These are phyloP conservation scores for Nakaseomyces delphensis DNA, from an alignment of 1,139 yeast species.

Conservation along the genomic window DNA sequence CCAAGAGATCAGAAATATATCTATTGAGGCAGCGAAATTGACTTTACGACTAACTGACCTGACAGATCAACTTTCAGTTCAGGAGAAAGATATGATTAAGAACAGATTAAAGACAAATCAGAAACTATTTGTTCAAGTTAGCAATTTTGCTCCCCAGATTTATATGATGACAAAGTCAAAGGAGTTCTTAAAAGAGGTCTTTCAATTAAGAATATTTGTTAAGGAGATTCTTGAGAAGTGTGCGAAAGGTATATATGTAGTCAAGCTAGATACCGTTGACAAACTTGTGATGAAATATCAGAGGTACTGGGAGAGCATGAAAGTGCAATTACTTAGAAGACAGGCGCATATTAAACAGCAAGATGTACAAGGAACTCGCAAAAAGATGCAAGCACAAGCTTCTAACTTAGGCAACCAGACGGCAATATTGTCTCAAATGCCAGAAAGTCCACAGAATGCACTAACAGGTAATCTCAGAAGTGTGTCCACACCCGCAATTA, in stretches of 20 bases:
- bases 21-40: conserved; percentile 54
- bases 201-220: conserved; percentile 69
- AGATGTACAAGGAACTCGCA: conserved; percentile 1
- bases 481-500: conserved; percentile 3
- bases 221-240: conserved; percentile 56
- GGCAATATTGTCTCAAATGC: neutral
- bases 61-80: conserved; percentile 46
- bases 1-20: conserved; percentile 45
- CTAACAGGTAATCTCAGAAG: conserved; percentile 2
- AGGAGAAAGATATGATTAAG: conserved; percentile 52
- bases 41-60: conserved; percentile 57
- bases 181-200: conserved; percentile 60
- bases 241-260: conserved; percentile 53
- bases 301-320: conserved; percentile 59
- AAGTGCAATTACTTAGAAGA: conserved; percentile 37
- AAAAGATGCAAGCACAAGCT: conserved; percentile 2
- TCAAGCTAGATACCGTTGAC: conserved; percentile 58
- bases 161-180: conserved; percentile 58
- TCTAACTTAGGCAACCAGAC: neutral
- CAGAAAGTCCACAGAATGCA: neutral
- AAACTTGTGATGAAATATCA: conserved; percentile 60
- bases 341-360: conserved; percentile 14
- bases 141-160: conserved; percentile 63
- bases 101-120: conserved; percentile 46
- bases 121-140: conserved; percentile 57